A percentile compares a stretch with the other conserved stretches of the same genome.
phyloP scores from a whole-genome alignment of 257 asterid species.

The Primulina eburnea region DNA sequence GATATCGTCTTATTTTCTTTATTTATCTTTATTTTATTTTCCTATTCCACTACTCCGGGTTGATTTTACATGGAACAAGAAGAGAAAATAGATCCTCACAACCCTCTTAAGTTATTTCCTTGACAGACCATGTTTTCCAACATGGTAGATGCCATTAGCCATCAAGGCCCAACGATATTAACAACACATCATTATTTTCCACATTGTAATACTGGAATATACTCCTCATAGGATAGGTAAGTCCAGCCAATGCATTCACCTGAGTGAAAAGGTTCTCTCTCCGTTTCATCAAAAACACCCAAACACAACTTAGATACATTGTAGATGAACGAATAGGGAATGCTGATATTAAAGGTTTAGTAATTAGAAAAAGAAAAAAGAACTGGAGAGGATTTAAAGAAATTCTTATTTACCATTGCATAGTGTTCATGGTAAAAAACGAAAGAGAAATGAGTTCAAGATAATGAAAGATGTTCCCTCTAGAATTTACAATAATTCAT shows the following conservation, averaged over 20 bases:
- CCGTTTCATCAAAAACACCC: too few species aligned
- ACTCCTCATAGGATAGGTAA: too few species aligned
- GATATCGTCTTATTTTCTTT: not conserved
- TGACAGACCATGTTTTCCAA: not conserved
- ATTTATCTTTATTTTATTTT: not conserved
- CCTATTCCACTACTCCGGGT: not conserved
- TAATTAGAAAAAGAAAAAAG: not conserved
- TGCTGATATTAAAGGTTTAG: not conserved
- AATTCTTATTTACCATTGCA: not conserved
- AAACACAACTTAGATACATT: too few species aligned
- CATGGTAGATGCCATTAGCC: not conserved
- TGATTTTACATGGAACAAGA: not conserved
- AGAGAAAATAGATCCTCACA: not conserved
- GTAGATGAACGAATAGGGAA: too few species aligned
- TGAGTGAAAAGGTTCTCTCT: not conserved
- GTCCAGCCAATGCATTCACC: not conserved
- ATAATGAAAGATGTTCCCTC: conserved; percentile 1
- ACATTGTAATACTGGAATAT: too few species aligned
- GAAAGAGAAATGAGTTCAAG: not conserved
- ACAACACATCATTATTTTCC: not conserved
- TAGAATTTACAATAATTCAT: not conserved
- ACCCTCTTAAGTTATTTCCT: not conserved
- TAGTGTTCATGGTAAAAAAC: not conserved
- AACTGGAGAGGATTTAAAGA: too few species aligned
- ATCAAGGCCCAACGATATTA: too few species aligned